Conservation (phyloP, 164 flowering plant genomes). For the Magnolia officinalis region DNA sequence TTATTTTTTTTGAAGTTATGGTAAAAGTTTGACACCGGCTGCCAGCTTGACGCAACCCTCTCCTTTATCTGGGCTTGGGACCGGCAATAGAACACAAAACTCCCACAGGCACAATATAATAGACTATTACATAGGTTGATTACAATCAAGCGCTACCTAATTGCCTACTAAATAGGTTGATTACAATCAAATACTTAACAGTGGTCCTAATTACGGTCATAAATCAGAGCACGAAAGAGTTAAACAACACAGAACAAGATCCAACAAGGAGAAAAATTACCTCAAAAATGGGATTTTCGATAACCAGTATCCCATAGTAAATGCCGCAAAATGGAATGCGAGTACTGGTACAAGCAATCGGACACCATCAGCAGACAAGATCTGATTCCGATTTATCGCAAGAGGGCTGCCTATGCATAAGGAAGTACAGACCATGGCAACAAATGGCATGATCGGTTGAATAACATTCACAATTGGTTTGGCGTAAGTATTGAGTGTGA, state of each 20-base stretch:
- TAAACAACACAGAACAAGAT: background rate
- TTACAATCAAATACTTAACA: background rate
- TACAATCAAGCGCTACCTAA: background rate
- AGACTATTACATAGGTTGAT: too few relatives aligned
- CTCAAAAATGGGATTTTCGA: constrained; percentile 67
- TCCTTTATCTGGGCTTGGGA: too few relatives aligned
- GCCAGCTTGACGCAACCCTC: too few relatives aligned
- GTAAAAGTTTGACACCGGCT: too few relatives aligned
- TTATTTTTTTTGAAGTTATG: too few relatives aligned
- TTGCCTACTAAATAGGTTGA: background rate
- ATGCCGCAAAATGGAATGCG: constrained; percentile 69
- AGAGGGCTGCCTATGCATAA: constrained; percentile 96
- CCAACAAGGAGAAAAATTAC: constrained; percentile 30
- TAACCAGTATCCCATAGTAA: constrained; percentile 77
- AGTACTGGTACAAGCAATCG: constrained; percentile 69
- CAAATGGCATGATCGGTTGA: constrained; percentile 86
- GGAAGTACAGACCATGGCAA: constrained; percentile 93
- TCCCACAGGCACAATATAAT: too few relatives aligned
- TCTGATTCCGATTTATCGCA: constrained; percentile 70
- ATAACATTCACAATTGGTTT: constrained; percentile 66
- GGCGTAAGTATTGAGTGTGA: constrained; percentile 81
- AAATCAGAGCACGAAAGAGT: background rate
- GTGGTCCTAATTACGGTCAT: background rate
- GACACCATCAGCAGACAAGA: constrained; percentile 74
- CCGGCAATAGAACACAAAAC: too few relatives aligned